phyloP scores from a whole-genome alignment of 2,329 filamentous ascomycete genomes.

The Blumeriella jaapii region DNA sequence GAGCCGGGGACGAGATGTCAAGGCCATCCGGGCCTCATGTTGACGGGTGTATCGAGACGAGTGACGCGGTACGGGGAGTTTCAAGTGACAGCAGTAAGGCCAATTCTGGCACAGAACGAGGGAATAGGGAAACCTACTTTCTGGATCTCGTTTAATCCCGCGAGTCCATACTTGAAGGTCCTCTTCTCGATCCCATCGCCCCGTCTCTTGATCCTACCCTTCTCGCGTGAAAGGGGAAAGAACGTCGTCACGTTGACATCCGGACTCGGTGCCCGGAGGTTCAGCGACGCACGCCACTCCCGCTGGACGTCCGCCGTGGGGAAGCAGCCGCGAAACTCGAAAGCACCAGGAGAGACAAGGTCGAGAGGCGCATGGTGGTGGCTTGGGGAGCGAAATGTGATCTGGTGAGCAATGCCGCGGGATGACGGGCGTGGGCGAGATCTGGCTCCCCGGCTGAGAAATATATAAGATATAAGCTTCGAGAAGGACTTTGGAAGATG shows the following conservation, averaged over 20 bases:
- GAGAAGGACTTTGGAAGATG: too few relatives aligned
- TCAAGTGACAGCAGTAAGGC: neutral
- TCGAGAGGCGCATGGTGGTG: too few relatives aligned
- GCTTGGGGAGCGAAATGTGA: too few relatives aligned
- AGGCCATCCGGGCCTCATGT: neutral
- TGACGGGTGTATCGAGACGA: neutral
- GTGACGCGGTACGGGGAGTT: neutral
- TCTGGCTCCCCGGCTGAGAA: too few relatives aligned
- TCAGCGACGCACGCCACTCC: neutral
- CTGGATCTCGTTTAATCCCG: neutral
- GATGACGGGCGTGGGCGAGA: too few relatives aligned
- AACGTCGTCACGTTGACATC: slow-evolving; percentile 3
- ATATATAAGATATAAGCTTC: too few relatives aligned
- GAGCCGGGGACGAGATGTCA: neutral
- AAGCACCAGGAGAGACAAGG: too few relatives aligned
- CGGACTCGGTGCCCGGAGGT: neutral
- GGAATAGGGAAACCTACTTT: neutral
- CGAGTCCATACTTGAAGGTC: neutral
- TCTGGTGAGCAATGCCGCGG: too few relatives aligned
- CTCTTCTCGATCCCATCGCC: too few relatives aligned
- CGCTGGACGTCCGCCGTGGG: neutral
- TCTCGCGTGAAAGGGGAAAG: slow-evolving; percentile 1
- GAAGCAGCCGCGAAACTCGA: too few relatives aligned
- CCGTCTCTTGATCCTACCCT: neutral
- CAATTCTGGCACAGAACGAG: too few relatives aligned